These are phyloP conservation scores for Annulohypoxylon moriforme DNA, from an alignment of 495 filamentous ascomycete species.

Conservation along the genomic window DNA sequence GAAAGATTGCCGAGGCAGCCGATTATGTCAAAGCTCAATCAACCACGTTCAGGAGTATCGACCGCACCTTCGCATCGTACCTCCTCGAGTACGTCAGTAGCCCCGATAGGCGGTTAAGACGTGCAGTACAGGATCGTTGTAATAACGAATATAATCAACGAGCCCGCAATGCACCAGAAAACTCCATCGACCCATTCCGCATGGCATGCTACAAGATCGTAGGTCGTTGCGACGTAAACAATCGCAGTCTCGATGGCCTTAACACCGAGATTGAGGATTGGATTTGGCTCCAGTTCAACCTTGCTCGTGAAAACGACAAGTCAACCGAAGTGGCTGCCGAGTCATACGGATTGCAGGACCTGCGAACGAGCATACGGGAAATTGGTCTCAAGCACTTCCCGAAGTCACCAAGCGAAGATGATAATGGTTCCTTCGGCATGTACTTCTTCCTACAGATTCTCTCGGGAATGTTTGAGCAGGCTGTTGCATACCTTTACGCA, in stretches of 20 bases:
- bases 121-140: slow-evolving; percentile 84
- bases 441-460: slow-evolving; percentile 93
- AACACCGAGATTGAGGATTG: slow-evolving; percentile 89
- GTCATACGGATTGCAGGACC: slow-evolving; percentile 85
- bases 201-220: slow-evolving; percentile 98
- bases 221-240: slow-evolving; percentile 88
- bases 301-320: slow-evolving; percentile 87
- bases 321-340: slow-evolving; percentile 86
- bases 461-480: slow-evolving; percentile 94
- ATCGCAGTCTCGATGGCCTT: slow-evolving; percentile 82
- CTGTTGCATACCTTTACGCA: slow-evolving; percentile 86
- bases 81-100: slow-evolving; percentile 81
- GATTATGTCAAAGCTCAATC: slow-evolving; percentile 84
- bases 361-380: slow-evolving; percentile 83
- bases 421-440: slow-evolving; percentile 81
- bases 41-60: slow-evolving; percentile 83
- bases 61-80: slow-evolving; percentile 90
- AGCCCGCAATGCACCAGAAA: slow-evolving; percentile 81
- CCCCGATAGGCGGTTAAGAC: slow-evolving; percentile 75
- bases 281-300: slow-evolving; percentile 95
- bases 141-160: slow-evolving; percentile 89
- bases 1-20: slow-evolving; percentile 84
- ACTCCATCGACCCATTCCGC: slow-evolving; percentile 91
- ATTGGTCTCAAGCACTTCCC: slow-evolving; percentile 91
- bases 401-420: slow-evolving; percentile 71